Base-by-base conservation (phyloP, 306 rosid species). In the Castanea mollissima region DNA sequence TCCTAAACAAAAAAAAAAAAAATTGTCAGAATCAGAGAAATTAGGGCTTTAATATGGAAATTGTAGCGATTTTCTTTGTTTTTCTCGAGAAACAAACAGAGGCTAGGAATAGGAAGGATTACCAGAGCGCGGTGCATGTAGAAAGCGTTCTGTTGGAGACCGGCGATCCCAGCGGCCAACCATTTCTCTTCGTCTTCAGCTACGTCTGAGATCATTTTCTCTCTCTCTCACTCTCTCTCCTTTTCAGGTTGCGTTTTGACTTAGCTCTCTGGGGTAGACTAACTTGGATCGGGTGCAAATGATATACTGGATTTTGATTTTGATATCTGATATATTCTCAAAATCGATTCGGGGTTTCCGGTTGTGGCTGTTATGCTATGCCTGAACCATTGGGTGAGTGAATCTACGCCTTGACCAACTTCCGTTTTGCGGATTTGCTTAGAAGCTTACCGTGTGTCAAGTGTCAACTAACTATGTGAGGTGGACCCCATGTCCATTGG, bases 61-160 rank as follows among this genome's bases (percentile, higher is more conserved):
- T 8, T 11, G 32, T 1, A 49, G 23, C 15, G 44, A 62, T 52
- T 49, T 77, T 64, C 65, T 15, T 18, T 59, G 69, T 31, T 73
- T 70, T 71, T 67, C 75, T 1, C 62, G 64, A 15, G 76, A 71
- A 74, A 32, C 6, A 74, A 79, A 25, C 70, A n/a, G 18, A 56
- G 74, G 6, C n/a, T 69, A 83, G 72, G 23, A 23, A 23, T 23
- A 23, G 83, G 11, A 25, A 29, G 31, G 46, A 41, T 82, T 86
- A 95, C 99, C 97, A 95, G 84, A 79, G 99, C 97, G 20, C 97
- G 99, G 82, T 94, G 99, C 99, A 95, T 95, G 82, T 92, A 90
- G 89, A 95, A 95, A 5, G 98, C 91, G 79, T 95, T 95, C 84
- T 94, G 97, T 74, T 94, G 99, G 58, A 94, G 97, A 16, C 99